Percentiles rank a stretch among this genome's conserved stretches.
These are phyloP conservation scores for Umbelopsis isabellina DNA, from an alignment of 192 early-diverging fungal genomes.

Conservation along the genomic window DNA sequence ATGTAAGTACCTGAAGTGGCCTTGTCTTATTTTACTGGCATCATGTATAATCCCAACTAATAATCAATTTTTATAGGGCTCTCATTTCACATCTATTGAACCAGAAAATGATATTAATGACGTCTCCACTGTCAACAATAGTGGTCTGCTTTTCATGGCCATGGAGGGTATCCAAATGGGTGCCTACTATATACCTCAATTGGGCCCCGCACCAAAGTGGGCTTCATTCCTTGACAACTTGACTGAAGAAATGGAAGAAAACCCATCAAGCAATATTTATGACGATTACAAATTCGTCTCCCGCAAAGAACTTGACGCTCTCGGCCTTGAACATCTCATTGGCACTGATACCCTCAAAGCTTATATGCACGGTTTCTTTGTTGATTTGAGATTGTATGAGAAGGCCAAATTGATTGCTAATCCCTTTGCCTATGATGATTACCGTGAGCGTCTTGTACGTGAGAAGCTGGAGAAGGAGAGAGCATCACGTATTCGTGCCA, in stretches of 20 bases:
- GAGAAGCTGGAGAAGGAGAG: slow-evolving; percentile 85
- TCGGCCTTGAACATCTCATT: slow-evolving; percentile 90
- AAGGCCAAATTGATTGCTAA: slow-evolving; percentile 90
- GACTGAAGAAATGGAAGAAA: slow-evolving; percentile 92
- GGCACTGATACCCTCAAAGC: slow-evolving; percentile 92
- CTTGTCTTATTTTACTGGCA: not conserved
- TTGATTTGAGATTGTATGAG: slow-evolving; percentile 94
- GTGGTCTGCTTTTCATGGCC: slow-evolving; percentile 87
- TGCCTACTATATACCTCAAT: slow-evolving; percentile 87
- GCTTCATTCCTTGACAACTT: slow-evolving; percentile 95
- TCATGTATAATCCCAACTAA: not conserved
- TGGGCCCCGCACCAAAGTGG: slow-evolving; percentile 94
- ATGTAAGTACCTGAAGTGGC: slow-evolving; percentile 39
- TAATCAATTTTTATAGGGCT: slow-evolving; percentile 51
- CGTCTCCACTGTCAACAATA: slow-evolving; percentile 77
- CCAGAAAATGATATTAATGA: slow-evolving; percentile 94
- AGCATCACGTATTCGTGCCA: slow-evolving; percentile 85
- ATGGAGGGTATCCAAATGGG: slow-evolving; percentile 94
- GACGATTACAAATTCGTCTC: slow-evolving; percentile 99
- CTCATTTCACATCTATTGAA: slow-evolving; percentile 90
- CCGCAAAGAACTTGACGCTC: slow-evolving; percentile 79
- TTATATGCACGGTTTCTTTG: slow-evolving; percentile 99
- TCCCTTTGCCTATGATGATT: slow-evolving; percentile 95
- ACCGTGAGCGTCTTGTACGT: slow-evolving; percentile 75
- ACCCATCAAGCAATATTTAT: slow-evolving; percentile 82